Evolutionary conservation across 441 rosid species (phyloP).

Genomic region (Arabidopsis hybrid): DNA sequence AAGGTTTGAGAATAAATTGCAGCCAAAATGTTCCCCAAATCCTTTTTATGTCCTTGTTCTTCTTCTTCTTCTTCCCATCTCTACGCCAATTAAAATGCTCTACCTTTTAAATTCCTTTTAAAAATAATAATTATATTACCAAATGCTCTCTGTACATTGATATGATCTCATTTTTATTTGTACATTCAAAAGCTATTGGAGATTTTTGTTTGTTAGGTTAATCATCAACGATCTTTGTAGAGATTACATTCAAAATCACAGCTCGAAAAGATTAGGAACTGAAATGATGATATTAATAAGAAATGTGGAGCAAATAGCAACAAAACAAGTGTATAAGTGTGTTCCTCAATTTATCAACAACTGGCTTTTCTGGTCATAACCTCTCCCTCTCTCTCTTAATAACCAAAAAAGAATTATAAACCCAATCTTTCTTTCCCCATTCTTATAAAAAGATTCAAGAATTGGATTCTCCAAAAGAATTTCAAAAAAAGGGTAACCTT

Average conservation of each 20-base stretch:
- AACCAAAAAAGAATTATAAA: slow-evolving; percentile 23
- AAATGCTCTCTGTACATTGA: not conserved
- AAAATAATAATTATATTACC: not conserved
- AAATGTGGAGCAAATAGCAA: slow-evolving; percentile 2
- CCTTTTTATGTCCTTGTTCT: slow-evolving; percentile 6
- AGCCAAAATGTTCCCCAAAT: slow-evolving; percentile 30
- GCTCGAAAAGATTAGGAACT: not conserved
- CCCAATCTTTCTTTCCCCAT: slow-evolving; percentile 44
- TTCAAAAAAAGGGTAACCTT: slow-evolving; percentile 49
- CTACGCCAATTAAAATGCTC: slow-evolving; percentile 33
- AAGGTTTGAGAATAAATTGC: not conserved
- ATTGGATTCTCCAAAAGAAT: slow-evolving; percentile 49
- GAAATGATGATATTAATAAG: slow-evolving; percentile 11
- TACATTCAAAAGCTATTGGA: not conserved
- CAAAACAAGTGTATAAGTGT: slow-evolving; percentile 28
- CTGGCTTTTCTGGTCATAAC: slow-evolving; percentile 21
- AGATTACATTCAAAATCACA: too few relatives aligned
- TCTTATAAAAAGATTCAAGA: slow-evolving; percentile 42
- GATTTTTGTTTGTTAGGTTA: too few relatives aligned
- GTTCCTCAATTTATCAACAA: slow-evolving; percentile 42
- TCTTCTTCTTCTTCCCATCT: slow-evolving; percentile 23
- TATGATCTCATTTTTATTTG: not conserved
- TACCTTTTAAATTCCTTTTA: slow-evolving; percentile 5
- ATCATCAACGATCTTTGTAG: too few relatives aligned
- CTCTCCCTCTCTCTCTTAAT: slow-evolving; percentile 1